These are phyloP conservation scores for Moesziomyces sp. DNA, from an alignment of 1,284 basidiomycete genomes.

Conservation along the genomic window DNA sequence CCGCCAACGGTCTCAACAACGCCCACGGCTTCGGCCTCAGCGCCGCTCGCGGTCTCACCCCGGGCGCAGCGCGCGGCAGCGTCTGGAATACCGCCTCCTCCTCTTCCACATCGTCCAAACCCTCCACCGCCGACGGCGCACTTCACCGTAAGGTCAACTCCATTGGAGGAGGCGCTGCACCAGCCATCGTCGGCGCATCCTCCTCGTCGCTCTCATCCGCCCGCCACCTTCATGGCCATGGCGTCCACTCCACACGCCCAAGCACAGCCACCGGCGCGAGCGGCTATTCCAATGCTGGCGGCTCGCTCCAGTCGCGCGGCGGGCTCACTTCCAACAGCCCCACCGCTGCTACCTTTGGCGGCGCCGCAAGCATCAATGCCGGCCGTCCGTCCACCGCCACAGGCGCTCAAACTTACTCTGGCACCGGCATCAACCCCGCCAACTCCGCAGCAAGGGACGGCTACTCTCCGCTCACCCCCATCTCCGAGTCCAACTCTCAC, in stretches of 20 bases:
- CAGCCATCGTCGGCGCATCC: conserved; percentile 24
- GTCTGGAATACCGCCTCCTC: conserved; percentile 26
- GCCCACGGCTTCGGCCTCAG: conserved; percentile 54
- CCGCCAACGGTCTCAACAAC: conserved; percentile 37
- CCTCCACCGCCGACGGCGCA: conserved; percentile 22
- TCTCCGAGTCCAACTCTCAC: conserved; percentile 45
- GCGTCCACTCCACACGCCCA: conserved; percentile 28
- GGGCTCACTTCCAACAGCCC: conserved; percentile 32
- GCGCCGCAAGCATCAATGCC: conserved; percentile 2
- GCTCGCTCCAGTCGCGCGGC: conserved; percentile 9
- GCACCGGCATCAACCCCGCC: conserved; percentile 3
- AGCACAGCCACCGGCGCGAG: conserved; percentile 56
- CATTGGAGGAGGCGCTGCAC: conserved; percentile 31
- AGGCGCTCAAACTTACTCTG: conserved; percentile 28
- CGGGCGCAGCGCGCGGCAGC: conserved; percentile 34
- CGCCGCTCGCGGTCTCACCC: conserved; percentile 50
- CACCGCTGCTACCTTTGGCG: conserved; percentile 29
- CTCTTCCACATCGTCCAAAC: conserved; percentile 22
- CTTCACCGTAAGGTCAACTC: conserved; percentile 55
- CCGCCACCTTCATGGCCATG: conserved; percentile 17
- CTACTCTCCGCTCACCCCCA: conserved; percentile 51
- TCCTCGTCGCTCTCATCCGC: conserved; percentile 12
- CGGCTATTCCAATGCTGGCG: conserved; percentile 16
- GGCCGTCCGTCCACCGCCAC: conserved; percentile 47
- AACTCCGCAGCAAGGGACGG: conserved; percentile 8